A percentile compares a stretch with the other conserved stretches of the same genome.
Conservation (phyloP, 805 yeast species). For the Candida xyloterini region DNA sequence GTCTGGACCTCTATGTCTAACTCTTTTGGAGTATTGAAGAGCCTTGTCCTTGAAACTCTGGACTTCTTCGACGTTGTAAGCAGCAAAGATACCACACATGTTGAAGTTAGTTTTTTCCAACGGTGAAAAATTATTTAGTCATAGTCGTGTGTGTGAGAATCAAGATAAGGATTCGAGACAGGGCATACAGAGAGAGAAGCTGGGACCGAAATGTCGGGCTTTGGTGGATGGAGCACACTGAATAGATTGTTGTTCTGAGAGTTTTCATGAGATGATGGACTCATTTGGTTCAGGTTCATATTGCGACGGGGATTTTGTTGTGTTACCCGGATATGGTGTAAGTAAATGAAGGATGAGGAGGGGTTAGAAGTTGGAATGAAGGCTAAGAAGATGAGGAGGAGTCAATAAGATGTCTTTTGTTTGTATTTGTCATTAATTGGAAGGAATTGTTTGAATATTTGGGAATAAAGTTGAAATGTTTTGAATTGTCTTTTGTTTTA, state of each 20-base stretch:
- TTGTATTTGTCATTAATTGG: too few species aligned
- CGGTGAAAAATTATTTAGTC: slow-evolving; percentile 7
- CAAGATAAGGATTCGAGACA: background rate
- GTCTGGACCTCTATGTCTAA: slow-evolving; percentile 99
- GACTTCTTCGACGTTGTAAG: slow-evolving; percentile 76
- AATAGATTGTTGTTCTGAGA: too few species aligned
- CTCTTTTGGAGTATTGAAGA: slow-evolving; percentile 82
- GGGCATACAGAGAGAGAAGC: background rate
- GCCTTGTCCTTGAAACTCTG: slow-evolving; percentile 83
- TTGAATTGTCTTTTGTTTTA: too few species aligned
- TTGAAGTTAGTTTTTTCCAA: slow-evolving; percentile 12
- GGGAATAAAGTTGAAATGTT: too few species aligned
- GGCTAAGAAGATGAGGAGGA: background rate
- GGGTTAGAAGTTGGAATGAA: background rate
- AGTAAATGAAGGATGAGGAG: background rate
- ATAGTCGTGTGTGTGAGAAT: slow-evolving; percentile 8
- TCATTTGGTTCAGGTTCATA: too few species aligned
- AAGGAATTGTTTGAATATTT: too few species aligned
- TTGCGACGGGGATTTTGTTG: background rate
- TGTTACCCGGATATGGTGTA: slow-evolving; percentile 2
- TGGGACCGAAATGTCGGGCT: too few species aligned
- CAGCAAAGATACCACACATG: slow-evolving; percentile 99
- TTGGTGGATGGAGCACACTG: too few species aligned
- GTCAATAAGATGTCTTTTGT: too few species aligned
- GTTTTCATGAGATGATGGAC: too few species aligned